Base-by-base conservation (phyloP, 163 green algal species). In the Volvox carteri region DNA sequence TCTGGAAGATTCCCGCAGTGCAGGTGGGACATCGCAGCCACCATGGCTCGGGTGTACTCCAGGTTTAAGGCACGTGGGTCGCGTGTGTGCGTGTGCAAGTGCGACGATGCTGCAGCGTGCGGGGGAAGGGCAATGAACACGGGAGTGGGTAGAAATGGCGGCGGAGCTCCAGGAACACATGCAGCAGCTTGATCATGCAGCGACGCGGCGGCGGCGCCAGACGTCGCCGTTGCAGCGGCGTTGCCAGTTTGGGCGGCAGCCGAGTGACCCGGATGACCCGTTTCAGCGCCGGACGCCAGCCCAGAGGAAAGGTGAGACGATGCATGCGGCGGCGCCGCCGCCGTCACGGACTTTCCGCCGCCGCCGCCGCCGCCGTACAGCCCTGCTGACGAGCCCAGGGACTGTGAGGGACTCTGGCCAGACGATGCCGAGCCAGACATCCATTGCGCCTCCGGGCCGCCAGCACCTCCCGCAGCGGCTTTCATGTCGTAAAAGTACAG, bases 21-120 rank as follows among this genome's bases (percentile, higher is more conserved):
- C 75, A 37, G 18, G 30, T 46, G 9, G 30, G 0, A 9, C 81
- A 80, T 72, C 21, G 21, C 30, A 0, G 42, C 44, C 65, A 87
- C 81, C 46, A 88, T 56, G 1, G 35, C 35, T 4, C 81, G 81
- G 21, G 83, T 88, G 35, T n/a, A 75, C 50, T 88, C 83, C 25
- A 88, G 35, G 48, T 88, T 67, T 5, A 58, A 16, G 0, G 37
- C 52, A 11, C 50, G 48, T 2, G 75, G 48, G 50, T 84, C 75
- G 8, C 73, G 73, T 46, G 44, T 39, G 8, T 65, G 44, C 42
- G 28, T 1, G 25, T 80, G 73, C 44, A 44, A 42, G 7, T 80
- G 39, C 2, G 70, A 35, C 70, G 16, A 21, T 75, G 30, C 65
- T 19, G 65, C 65, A 35, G 33, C 23, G 41, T 78, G 39, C 1